Conservation (phyloP, 306 rosid genomes). For the Canavalia gladiata region DNA sequence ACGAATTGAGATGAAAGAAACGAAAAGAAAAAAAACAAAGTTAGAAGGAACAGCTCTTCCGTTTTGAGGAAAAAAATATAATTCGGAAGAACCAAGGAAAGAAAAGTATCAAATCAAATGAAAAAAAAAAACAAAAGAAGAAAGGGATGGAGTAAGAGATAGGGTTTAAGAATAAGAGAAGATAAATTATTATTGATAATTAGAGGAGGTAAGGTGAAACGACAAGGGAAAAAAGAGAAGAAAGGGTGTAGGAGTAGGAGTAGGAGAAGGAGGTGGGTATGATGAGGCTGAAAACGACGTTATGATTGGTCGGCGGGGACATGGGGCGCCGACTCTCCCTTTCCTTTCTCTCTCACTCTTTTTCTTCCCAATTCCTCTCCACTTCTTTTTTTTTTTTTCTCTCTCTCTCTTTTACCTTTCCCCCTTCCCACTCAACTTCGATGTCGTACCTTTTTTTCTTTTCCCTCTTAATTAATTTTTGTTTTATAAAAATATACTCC, state of each 20-base stretch:
- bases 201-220: conserved; percentile 2
- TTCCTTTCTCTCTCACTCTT: conserved; percentile 38
- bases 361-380: not conserved
- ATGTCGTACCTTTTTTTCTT: not conserved
- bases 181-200: not conserved
- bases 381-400: not conserved
- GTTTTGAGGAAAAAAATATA: conserved; percentile 49
- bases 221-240: not conserved
- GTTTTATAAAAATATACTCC: not conserved
- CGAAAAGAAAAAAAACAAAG: not conserved
- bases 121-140: not conserved
- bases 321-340: conserved; percentile 76
- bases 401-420: not conserved
- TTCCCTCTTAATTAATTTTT: not conserved
- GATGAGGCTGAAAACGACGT: conserved; percentile 58
- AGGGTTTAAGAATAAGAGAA: conserved; percentile 39
- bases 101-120: not conserved
- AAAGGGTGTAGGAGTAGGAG: not conserved
- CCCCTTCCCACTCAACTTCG: conserved; percentile 32
- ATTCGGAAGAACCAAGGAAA: conserved; percentile 65
- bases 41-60: conserved; percentile 56
- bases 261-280: not conserved
- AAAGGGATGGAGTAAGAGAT: not conserved
- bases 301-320: conserved; percentile 86
- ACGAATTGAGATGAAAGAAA: conserved; percentile 16